phyloP scores from a whole-genome alignment of 164 flowering plant genomes.

The Berberis thunbergii region DNA sequence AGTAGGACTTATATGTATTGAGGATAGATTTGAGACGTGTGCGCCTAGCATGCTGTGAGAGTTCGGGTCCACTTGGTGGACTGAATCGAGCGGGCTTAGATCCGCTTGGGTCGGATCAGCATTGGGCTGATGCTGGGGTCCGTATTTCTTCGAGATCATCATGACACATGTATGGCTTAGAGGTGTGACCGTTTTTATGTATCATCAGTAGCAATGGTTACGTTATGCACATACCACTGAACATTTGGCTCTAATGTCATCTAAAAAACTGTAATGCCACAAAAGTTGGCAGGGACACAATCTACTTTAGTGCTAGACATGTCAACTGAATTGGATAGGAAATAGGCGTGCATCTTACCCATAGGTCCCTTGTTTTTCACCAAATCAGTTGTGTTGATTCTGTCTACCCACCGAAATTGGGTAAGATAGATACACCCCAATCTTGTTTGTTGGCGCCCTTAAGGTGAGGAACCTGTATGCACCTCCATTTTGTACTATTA shows the following conservation, averaged over 20 bases:
- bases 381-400: conserved; percentile 4
- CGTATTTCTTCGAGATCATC: too few species aligned
- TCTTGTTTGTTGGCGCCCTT: conserved; percentile 2
- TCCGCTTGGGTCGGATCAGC: too few species aligned
- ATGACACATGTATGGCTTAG: too few species aligned
- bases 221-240: conserved; percentile 12
- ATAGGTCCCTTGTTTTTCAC: conserved; percentile 8
- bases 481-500: conserved; percentile 12
- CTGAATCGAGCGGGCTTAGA: too few species aligned
- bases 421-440: background rate
- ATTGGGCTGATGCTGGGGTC: too few species aligned
- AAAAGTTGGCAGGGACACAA: conserved; percentile 4
- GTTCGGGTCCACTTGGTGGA: too few species aligned
- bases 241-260: conserved; percentile 9
- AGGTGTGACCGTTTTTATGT: too few species aligned
- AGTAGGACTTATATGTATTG: too few species aligned
- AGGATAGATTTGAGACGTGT: too few species aligned
- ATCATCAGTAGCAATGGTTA: conserved; percentile 6
- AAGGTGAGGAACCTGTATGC: conserved; percentile 4
- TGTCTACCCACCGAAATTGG: background rate
- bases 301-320: background rate
- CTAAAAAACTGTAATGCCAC: background rate
- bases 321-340: conserved; percentile 7
- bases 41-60: too few species aligned
- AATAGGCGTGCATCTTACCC: conserved; percentile 6